Base-by-base conservation (phyloP, 1,139 yeast genomes). In the Yamadazyma aaseri region DNA sequence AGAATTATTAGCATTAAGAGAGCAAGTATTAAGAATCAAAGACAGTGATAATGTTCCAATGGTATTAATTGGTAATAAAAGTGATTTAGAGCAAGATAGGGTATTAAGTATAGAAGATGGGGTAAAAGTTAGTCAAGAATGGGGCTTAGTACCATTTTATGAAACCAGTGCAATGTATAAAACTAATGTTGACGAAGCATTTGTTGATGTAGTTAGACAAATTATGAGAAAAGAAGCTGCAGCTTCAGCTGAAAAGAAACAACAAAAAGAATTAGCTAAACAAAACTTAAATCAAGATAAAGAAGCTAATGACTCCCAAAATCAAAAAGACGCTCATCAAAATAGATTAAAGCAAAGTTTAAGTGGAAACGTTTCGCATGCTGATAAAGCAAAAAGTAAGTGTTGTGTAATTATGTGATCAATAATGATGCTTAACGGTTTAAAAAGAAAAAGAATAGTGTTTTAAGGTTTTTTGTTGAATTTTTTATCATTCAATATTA, bases 141-240 rank as follows among this genome's bases (percentile, higher is more conserved):
- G 96, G 89, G 94, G 94, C 9, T 74, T 81, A 53, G 92, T 84
- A 6, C 90, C 96, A 13, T 92, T 90, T 57, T 86, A 86, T 59
- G 97, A 92, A 64, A 86, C 97, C 5, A 83, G 95, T 45, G 97
- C 98, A 26, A 84, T 89, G 74, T 78, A 85, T 48, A 85, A 86
- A 56, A 81, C 89, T 38, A 90, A 92, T 54, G 95, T 90, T 31
- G 95, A 85, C 50, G 92, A 84, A 50, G 95, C 96, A 2, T 92
- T 92, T 54, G 71, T 86, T 44, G 94, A 86, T 48, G 82, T 92
- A 32, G 97, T 92, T 6, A 74, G 96, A 58, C 94, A 85, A 49
- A 87, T 90, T 41, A 83, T 83, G 71, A 72, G 89, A 51, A 81
- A 80, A 47, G 94, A 84, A 55, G 78, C 79, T 8, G 71, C 68